Evolutionary conservation across 1,284 basidiomycete species (phyloP).

Genomic region (Chalciporus sp.): DNA sequence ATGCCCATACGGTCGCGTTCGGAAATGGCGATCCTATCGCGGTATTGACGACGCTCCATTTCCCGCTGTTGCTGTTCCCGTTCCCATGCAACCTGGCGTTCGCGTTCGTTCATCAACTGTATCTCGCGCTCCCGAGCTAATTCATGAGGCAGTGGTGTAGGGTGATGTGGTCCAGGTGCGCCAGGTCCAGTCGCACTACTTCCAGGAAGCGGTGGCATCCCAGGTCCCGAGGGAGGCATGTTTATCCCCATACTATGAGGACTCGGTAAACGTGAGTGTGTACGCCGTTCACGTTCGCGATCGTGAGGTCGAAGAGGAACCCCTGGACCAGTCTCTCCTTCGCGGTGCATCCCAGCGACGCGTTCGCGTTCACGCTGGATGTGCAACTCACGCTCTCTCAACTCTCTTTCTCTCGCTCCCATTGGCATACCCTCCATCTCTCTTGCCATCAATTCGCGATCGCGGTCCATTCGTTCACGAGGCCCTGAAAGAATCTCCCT

Average conservation of each 20-base stretch:
- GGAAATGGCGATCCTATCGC: conserved; percentile 26
- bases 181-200: conserved; percentile 22
- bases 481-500: conserved; percentile 20
- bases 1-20: conserved; percentile 31
- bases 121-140: conserved; percentile 27
- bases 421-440: conserved; percentile 24
- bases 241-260: conserved; percentile 18
- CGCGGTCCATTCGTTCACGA: conserved; percentile 26
- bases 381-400: conserved; percentile 29
- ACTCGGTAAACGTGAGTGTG: conserved; percentile 28
- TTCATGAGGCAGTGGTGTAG: conserved; percentile 23
- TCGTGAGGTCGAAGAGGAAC: conserved; percentile 24
- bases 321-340: conserved; percentile 32
- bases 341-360: conserved; percentile 27
- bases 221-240: conserved; percentile 2
- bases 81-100: conserved; percentile 32
- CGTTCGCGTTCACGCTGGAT: conserved; percentile 34
- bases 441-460: conserved; percentile 22
- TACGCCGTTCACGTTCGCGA: conserved; percentile 33
- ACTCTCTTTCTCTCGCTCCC: conserved; percentile 26
- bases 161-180: conserved; percentile 21
- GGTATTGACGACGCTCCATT: conserved; percentile 30
- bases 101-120: conserved; percentile 26
- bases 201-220: conserved; percentile 12
- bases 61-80: conserved; percentile 35